These are phyloP conservation scores for Lolium perenne DNA, from an alignment of 176 grass and related monocot species.

Conservation along the genomic window DNA sequence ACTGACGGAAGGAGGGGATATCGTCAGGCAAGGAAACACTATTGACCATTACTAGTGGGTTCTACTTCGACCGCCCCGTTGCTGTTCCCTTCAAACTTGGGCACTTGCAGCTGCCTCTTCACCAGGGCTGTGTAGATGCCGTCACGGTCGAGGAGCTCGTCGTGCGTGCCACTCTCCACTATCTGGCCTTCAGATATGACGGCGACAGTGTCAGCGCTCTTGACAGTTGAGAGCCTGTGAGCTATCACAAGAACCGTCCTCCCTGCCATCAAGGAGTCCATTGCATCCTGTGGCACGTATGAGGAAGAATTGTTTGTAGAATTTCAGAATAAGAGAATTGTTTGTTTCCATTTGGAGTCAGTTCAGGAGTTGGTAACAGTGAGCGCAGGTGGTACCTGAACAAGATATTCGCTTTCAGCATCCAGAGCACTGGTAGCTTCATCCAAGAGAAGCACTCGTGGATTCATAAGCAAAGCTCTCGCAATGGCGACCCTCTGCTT, in stretches of 20 bases:
- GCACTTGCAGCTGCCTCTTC: constrained; percentile 92
- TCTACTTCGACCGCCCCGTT: constrained; percentile 26
- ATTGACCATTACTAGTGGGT: constrained; percentile 35
- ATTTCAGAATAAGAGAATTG: not conserved
- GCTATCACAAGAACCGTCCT: constrained; percentile 98
- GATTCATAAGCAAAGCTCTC: constrained; percentile 99
- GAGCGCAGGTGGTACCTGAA: constrained; percentile 64
- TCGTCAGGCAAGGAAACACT: not conserved
- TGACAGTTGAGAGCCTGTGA: constrained; percentile 94
- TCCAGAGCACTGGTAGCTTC: constrained; percentile 99
- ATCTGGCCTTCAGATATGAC: constrained; percentile 96
- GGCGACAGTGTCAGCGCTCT: constrained; percentile 81
- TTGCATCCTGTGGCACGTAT: constrained; percentile 74
- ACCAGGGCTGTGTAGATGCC: constrained; percentile 96
- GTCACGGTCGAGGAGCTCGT: constrained; percentile 70
- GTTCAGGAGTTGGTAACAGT: not conserved
- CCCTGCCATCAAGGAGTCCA: constrained; percentile 97
- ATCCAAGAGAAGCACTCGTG: constrained; percentile 88
- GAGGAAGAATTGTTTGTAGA: constrained; percentile 10
- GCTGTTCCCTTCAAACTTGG: constrained; percentile 60
- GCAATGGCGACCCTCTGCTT: constrained; percentile 98
- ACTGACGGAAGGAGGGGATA: not conserved
- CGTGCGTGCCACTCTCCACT: constrained; percentile 79
- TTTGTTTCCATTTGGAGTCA: not conserved
- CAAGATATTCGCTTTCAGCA: constrained; percentile 96